Evolutionary conservation across 257 asterid genomes (phyloP).

Genomic region (Pogostemon cablin): DNA sequence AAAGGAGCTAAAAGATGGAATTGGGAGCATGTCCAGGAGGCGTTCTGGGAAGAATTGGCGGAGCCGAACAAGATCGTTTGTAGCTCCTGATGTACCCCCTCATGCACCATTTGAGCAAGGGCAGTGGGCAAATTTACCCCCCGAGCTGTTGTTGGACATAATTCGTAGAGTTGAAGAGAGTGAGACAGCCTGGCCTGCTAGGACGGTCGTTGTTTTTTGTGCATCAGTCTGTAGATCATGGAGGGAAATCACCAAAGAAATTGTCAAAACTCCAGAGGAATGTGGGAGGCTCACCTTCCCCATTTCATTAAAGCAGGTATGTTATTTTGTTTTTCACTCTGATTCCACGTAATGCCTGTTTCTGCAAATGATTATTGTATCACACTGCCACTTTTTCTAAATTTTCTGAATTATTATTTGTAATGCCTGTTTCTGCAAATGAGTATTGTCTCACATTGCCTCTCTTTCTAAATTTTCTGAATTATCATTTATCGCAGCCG

Average conservation of each 20-base stretch:
- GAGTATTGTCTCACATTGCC: slow-evolving; percentile 10
- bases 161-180: slow-evolving; percentile 86
- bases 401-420: neutral
- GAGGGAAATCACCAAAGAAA: slow-evolving; percentile 92
- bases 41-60: slow-evolving; percentile 75
- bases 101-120: slow-evolving; percentile 72
- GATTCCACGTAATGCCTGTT: neutral
- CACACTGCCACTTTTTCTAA: neutral
- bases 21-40: slow-evolving; percentile 74
- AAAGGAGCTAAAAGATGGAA: slow-evolving; percentile 78
- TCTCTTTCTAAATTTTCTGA: neutral
- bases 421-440: neutral
- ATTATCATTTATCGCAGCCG: slow-evolving; percentile 48
- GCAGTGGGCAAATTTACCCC: slow-evolving; percentile 90
- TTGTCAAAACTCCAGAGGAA: slow-evolving; percentile 89
- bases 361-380: slow-evolving; percentile 16
- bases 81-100: slow-evolving; percentile 71
- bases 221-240: slow-evolving; percentile 94
- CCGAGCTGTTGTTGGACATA: slow-evolving; percentile 87
- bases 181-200: slow-evolving; percentile 91
- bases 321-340: slow-evolving; percentile 9
- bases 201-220: slow-evolving; percentile 78
- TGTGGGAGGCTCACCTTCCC: slow-evolving; percentile 95
- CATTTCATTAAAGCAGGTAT: slow-evolving; percentile 91
- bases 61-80: slow-evolving; percentile 58